These are phyloP conservation scores for Didymella pinodella DNA, from an alignment of 2,329 filamentous ascomycete genomes.

Conservation along the genomic window DNA sequence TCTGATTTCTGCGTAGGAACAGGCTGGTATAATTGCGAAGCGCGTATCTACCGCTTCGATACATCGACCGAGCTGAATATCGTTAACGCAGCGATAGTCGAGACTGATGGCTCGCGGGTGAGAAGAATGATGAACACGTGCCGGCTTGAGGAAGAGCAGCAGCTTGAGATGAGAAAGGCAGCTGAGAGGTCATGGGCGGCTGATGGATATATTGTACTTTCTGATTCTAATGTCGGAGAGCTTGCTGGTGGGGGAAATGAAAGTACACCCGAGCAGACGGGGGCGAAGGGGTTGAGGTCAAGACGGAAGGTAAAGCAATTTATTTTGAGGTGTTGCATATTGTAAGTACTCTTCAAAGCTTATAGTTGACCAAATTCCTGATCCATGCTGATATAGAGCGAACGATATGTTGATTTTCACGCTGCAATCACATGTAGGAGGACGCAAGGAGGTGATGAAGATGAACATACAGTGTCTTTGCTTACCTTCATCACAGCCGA, in stretches of 20 bases:
- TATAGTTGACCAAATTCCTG: background rate
- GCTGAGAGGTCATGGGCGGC: conserved; percentile 21
- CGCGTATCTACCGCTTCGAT: conserved; percentile 27
- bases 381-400: background rate
- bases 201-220: conserved; percentile 22
- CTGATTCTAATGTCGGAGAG: background rate
- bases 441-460: background rate
- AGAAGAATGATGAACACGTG: background rate
- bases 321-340: background rate
- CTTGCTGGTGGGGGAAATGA: background rate
- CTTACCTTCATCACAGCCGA: conserved; percentile 8
- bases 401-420: background rate
- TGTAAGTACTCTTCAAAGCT: background rate
- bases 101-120: conserved; percentile 15
- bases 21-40: conserved; percentile 32
- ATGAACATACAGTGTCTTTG: background rate
- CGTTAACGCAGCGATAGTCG: conserved; percentile 22
- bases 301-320: background rate
- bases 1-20: conserved; percentile 21
- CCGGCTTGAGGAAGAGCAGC: conserved; percentile 11
- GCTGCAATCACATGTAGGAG: background rate
- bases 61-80: conserved; percentile 5
- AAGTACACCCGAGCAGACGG: background rate
- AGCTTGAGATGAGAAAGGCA: conserved; percentile 15
- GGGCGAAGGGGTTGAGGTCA: background rate